phyloP scores from a whole-genome alignment of 371 early-diverging fungal species.

The Phascolomyces articulosus region DNA sequence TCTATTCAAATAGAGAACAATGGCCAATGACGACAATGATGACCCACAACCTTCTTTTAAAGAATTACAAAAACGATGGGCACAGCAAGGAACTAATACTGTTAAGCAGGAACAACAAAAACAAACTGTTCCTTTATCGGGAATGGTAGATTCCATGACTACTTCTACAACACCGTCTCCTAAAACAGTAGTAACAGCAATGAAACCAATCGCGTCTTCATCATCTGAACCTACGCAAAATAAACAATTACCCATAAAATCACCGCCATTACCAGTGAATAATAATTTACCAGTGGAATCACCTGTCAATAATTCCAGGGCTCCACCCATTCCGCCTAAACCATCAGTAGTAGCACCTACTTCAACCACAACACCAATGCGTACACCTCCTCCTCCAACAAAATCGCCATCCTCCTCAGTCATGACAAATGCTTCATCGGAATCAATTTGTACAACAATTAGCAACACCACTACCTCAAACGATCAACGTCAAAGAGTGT shows the following conservation, averaged over 20 bases:
- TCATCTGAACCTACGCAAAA: not conserved
- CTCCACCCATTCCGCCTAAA: conserved; percentile 26
- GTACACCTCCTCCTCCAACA: conserved; percentile 2
- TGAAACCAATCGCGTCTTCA: conserved; percentile 1
- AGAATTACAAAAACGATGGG: conserved; percentile 27
- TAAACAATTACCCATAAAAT: not conserved
- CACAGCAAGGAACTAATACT: conserved; percentile 21
- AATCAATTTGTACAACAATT: too few relatives aligned
- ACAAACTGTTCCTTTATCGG: conserved; percentile 1
- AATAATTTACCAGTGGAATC: too few relatives aligned
- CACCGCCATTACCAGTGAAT: too few relatives aligned
- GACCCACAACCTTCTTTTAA: conserved; percentile 23
- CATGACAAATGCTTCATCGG: not conserved
- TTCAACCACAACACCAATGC: not conserved
- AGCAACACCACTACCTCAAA: not conserved
- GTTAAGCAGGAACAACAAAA: conserved; percentile 8
- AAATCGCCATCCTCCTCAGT: conserved; percentile 1
- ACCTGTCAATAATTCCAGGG: not conserved
- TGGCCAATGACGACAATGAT: conserved; percentile 15
- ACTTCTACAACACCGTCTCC: too few relatives aligned
- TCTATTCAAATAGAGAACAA: not conserved
- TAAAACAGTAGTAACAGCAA: too few relatives aligned
- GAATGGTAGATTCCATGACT: not conserved
- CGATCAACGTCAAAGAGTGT: conserved; percentile 13
- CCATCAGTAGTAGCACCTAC: too few relatives aligned